Evolutionary conservation across 345 rosid species (phyloP).

Genomic region (Boechera divaricarpa): DNA sequence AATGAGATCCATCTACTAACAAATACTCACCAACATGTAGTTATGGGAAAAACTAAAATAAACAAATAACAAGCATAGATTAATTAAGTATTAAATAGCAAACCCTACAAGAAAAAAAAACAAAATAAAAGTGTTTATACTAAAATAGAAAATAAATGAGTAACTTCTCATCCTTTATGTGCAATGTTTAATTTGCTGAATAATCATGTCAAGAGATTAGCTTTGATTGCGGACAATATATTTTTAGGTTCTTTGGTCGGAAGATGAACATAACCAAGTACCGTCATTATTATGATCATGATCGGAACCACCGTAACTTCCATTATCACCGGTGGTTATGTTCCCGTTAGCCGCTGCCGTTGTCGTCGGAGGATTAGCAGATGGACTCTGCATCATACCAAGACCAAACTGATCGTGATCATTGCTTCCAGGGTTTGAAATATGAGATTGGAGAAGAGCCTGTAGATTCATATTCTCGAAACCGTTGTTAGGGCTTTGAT

Average conservation of each 20-base stretch:
- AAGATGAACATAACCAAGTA: slow-evolving; percentile 87
- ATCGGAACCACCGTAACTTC: slow-evolving; percentile 51
- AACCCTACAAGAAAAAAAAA: background rate
- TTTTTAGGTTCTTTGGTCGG: slow-evolving; percentile 45
- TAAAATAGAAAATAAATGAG: slow-evolving; percentile 17
- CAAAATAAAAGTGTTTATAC: background rate
- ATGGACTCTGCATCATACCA: slow-evolving; percentile 60
- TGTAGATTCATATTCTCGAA: slow-evolving; percentile 66
- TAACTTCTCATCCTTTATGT: slow-evolving; percentile 18
- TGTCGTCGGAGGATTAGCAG: slow-evolving; percentile 43
- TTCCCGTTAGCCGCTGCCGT: slow-evolving; percentile 37
- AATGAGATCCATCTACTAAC: slow-evolving; percentile 30
- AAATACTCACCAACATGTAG: slow-evolving; percentile 35
- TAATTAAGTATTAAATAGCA: background rate
- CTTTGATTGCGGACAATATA: background rate
- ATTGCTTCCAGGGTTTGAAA: slow-evolving; percentile 48
- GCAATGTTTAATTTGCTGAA: slow-evolving; percentile 26
- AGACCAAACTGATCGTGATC: slow-evolving; percentile 47
- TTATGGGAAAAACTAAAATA: slow-evolving; percentile 20
- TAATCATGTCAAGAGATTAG: slow-evolving; percentile 34
- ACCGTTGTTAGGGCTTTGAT: slow-evolving; percentile 38
- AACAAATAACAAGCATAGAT: slow-evolving; percentile 24
- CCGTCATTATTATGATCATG: slow-evolving; percentile 55
- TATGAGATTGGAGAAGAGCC: slow-evolving; percentile 62
- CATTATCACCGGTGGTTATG: slow-evolving; percentile 40